Base-by-base conservation (phyloP, 2,329 filamentous ascomycete species). In the Fusarium udum region DNA sequence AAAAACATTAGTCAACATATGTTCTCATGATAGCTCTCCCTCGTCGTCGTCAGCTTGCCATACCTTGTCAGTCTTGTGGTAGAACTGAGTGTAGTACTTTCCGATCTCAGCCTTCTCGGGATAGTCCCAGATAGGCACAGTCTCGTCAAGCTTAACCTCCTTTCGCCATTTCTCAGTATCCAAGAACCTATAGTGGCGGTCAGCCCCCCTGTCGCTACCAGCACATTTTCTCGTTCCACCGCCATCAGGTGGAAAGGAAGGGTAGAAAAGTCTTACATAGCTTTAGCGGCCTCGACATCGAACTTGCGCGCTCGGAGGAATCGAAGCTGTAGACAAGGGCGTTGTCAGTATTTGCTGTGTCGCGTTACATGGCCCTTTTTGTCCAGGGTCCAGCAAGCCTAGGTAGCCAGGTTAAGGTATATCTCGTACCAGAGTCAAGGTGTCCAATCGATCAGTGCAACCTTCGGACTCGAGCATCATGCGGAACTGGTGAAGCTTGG, bases 261-360 rank as follows among this genome's bases (percentile, higher is more conserved):
- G 24, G 22, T 39, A 58, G 28, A 36, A 65, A 56, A 36, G 24
- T 64, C 77, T 79, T 60, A 98, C 96, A 99, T 99, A 80, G 92
- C 85, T 89, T 97, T 96, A 75, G 95, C 83, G 36, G 90, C 85
- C 78, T 92, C 88, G 71, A 97, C 93, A 83, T 97, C 93, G 83
- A 98, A 99, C 88, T 98, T 98, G 81, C 96, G 91, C 64, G 96
- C 96, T 82, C 96, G 91, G 79, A 99, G 87, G 85, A 97, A 98
- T 81, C 95, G 92, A 81, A 98, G 87, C 91, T 95, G 61, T 42
- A 56, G 24, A 39, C 22, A 18, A 45, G 18, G 39, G 20, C 76
- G 34, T 61, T 51, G 53, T 75, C 63, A 77, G 58, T 63, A 58
- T 49, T 42, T 31, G 31, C 34, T 59, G 42, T 52, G 28, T 63